Percentiles rank a stretch among this genome's conserved stretches.
Conservation (phyloP, 1,284 basidiomycete species). For the Pseudozyma hubeiensis region DNA sequence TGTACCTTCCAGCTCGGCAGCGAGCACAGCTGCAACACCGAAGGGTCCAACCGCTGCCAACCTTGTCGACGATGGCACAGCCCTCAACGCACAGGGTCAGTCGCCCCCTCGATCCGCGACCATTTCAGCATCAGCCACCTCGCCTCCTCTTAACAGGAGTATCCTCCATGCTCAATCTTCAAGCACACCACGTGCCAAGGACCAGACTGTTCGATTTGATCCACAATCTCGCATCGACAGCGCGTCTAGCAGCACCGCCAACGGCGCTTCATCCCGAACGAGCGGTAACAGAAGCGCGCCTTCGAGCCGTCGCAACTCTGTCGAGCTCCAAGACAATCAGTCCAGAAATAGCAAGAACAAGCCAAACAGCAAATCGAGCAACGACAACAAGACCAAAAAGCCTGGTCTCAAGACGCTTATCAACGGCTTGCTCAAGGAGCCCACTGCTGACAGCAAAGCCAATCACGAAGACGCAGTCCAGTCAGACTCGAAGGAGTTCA, state of each 20-base stretch:
- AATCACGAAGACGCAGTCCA: slow-evolving; percentile 15
- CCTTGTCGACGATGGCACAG: slow-evolving; percentile 1
- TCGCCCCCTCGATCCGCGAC: slow-evolving; percentile 4
- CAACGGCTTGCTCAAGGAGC: slow-evolving; percentile 48
- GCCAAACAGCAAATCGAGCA: slow-evolving; percentile 14
- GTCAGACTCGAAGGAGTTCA: slow-evolving; percentile 87
- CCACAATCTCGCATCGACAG: slow-evolving; percentile 35
- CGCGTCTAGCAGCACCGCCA: slow-evolving; percentile 9
- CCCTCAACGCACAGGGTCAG: neutral
- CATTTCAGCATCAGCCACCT: neutral
- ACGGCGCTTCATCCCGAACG: neutral
- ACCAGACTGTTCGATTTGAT: slow-evolving; percentile 47
- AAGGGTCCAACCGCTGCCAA: slow-evolving; percentile 26
- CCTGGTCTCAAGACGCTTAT: slow-evolving; percentile 47
- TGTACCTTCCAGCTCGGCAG: slow-evolving; percentile 10
- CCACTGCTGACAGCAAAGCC: slow-evolving; percentile 20
- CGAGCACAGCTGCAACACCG: slow-evolving; percentile 7
- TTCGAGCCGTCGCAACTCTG: slow-evolving; percentile 28
- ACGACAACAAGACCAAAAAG: slow-evolving; percentile 32
- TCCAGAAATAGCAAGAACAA: slow-evolving; percentile 24
- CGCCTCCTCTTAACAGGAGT: slow-evolving; percentile 18
- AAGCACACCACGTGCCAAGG: slow-evolving; percentile 16
- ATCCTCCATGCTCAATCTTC: slow-evolving; percentile 35
- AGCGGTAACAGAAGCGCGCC: slow-evolving; percentile 26
- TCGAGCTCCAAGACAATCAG: slow-evolving; percentile 29